Evolutionary conservation across 1,284 basidiomycete genomes (phyloP).

Genomic region (Hortiboletus rubellus): DNA sequence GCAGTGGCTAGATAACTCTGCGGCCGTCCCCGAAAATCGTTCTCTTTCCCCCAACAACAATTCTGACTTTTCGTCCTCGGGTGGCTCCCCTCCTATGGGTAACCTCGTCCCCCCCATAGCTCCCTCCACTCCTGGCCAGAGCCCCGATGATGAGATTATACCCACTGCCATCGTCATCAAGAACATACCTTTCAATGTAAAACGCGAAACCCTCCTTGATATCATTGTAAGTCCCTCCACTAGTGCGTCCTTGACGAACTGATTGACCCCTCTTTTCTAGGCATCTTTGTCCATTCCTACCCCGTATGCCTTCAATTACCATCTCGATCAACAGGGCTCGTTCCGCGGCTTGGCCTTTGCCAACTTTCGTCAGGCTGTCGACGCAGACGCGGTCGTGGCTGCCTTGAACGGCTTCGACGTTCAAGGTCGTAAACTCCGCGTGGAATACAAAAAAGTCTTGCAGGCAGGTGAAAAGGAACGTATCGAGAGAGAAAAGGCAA

Average conservation of each 20-base stretch:
- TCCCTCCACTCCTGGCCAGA: conserved; percentile 50
- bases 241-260: conserved; percentile 10
- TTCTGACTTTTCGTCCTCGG: conserved; percentile 81
- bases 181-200: conserved; percentile 99
- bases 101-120: conserved; percentile 54
- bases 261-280: conserved; percentile 41
- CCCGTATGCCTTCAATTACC: conserved; percentile 99
- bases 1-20: conserved; percentile 76
- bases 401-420: conserved; percentile 96
- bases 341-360: conserved; percentile 99
- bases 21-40: conserved; percentile 59
- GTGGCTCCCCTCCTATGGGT: conserved; percentile 71
- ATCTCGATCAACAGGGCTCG: conserved; percentile 90
- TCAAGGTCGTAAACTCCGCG: conserved; percentile 96
- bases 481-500: conserved; percentile 98
- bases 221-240: conserved; percentile 76
- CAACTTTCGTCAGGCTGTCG: conserved; percentile 90
- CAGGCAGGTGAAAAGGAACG: conserved; percentile 99
- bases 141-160: conserved; percentile 88
- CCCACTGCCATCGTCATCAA: conserved; percentile 99
- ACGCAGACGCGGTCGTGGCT: conserved; percentile 94
- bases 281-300: conserved; percentile 92
- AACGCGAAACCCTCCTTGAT: conserved; percentile 92
- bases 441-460: conserved; percentile 99
- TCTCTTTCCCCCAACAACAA: conserved; percentile 82